Conservation (phyloP, 495 filamentous ascomycete genomes). For the Podospora appendiculata region DNA sequence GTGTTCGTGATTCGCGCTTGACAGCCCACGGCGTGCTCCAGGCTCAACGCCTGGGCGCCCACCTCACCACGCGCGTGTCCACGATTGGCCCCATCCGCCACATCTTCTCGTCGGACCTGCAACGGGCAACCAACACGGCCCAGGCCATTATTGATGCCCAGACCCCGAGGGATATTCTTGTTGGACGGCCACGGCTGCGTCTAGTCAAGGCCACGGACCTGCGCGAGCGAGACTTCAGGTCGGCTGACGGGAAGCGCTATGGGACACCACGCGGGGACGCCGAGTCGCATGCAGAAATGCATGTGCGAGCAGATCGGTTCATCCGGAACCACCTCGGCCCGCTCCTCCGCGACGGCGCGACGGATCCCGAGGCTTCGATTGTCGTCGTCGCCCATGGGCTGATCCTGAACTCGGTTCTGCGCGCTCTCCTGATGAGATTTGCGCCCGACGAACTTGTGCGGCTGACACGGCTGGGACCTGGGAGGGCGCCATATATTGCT, state of each 20-base stretch:
- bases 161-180: conserved; percentile 1
- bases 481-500: conserved; percentile 11
- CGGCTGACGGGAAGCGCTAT: conserved; percentile 55
- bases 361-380: conserved; percentile 8
- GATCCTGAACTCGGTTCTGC: conserved; percentile 61
- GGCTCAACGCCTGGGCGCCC: conserved; percentile 52
- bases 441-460: conserved; percentile 10
- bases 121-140: conserved; percentile 65
- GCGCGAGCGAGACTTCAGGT: conserved; percentile 67
- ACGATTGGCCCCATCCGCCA: conserved; percentile 39
- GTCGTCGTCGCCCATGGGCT: conserved; percentile 76
- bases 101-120: conserved; percentile 74
- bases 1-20: conserved; percentile 66
- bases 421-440: conserved; percentile 41
- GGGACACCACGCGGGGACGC: conserved; percentile 18
- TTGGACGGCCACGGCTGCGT: conserved; percentile 4
- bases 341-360: conserved; percentile 28
- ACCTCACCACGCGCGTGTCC: conserved; percentile 44
- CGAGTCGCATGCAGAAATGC: conserved; percentile 61
- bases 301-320: conserved; percentile 51
- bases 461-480: background rate
- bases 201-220: conserved; percentile 47
- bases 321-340: conserved; percentile 53
- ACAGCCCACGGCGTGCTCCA: conserved; percentile 79
- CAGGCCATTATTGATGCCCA: conserved; percentile 52